Percentiles rank a stretch among this genome's conserved stretches.
These are phyloP conservation scores for Hapsidospora chrysogenum DNA, from an alignment of 495 filamentous ascomycete species.

Conservation along the genomic window DNA sequence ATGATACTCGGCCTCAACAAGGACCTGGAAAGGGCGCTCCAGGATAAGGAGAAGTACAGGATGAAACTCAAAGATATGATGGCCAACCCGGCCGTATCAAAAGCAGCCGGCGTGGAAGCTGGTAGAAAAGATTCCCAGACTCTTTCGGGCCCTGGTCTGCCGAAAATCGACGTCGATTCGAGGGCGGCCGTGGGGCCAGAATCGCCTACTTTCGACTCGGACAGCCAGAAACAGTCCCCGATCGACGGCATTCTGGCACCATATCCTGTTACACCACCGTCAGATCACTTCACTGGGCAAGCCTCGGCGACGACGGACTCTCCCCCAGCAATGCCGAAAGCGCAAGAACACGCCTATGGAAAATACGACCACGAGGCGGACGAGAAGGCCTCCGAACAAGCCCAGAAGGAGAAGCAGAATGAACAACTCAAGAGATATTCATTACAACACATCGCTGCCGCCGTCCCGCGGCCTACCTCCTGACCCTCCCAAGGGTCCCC, in stretches of 20 bases:
- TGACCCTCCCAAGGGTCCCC: slow-evolving; percentile 25
- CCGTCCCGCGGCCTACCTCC: slow-evolving; percentile 30
- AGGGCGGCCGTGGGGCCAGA: slow-evolving; percentile 17
- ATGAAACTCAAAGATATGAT: slow-evolving; percentile 70
- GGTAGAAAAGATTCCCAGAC: slow-evolving; percentile 1
- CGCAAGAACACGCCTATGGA: slow-evolving; percentile 33
- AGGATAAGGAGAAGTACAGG: slow-evolving; percentile 88
- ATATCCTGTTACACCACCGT: slow-evolving; percentile 39
- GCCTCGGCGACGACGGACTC: neutral
- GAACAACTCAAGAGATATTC: slow-evolving; percentile 22
- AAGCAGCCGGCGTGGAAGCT: neutral
- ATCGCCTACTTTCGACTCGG: slow-evolving; percentile 26
- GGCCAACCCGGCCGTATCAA: slow-evolving; percentile 11
- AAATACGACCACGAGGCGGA: slow-evolving; percentile 34
- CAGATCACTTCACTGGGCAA: slow-evolving; percentile 14
- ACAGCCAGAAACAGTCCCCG: slow-evolving; percentile 28
- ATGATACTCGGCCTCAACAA: slow-evolving; percentile 91
- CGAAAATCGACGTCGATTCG: slow-evolving; percentile 7
- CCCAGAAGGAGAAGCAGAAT: slow-evolving; percentile 21
- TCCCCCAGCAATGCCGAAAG: slow-evolving; percentile 29
- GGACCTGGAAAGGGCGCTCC: slow-evolving; percentile 78
- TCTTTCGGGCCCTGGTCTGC: neutral
- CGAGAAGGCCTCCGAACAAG: slow-evolving; percentile 22
- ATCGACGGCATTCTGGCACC: slow-evolving; percentile 35
- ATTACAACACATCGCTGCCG: slow-evolving; percentile 24